Base-by-base conservation (phyloP, 345 rosid species). In the Trapa bicornis region DNA sequence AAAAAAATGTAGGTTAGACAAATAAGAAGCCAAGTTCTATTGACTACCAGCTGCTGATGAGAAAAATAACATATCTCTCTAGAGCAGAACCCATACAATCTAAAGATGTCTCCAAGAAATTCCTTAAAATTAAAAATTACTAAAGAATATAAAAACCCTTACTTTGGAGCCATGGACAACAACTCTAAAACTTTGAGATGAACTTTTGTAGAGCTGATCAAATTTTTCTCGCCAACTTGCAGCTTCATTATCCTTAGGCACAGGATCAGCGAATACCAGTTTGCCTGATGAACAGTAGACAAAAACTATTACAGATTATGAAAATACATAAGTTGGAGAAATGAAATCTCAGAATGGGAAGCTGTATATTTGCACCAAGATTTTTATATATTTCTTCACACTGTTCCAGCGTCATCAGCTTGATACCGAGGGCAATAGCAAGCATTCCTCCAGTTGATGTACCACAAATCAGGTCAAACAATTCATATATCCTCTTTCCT, bases 381-480 rank as follows among this genome's bases (percentile, higher is more conserved):
- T 87, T 87, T 77, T 94, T 94, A 89, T 94, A 94, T 76, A 91
- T 89, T 77, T 94, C 99, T 82, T 94, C 99, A 38, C 97, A 94
- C 47, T 94, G 80, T 37, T 76, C 88, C 79, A 91, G 78, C 65
- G 88, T 83, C 97, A 91, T 91, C 70, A 84, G 84, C 87, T 91
- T 91, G 71, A 94, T 84, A 75, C 90, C 93, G 72, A 94, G 96
- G 68, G 97, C 97, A 80, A 89, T 78, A 65, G 99, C 99, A 41
- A 94, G 87, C 99, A 94, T 94, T 70, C 99, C 99, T 65, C 99
- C 96, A 2, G 97, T 94, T 75, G 99, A 94, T 74, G 99, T 91
- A 80, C 99, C 99, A 69, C 99, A 91, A 70, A 91, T 79, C 75
- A 94, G 96, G 76, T 94, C 97, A 53, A 94, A 94, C 70, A 94